A percentile compares a stretch with the other conserved stretches of the same genome.
These are phyloP conservation scores for Pichia eremophila DNA, from an alignment of 805 yeast species.

Conservation along the genomic window DNA sequence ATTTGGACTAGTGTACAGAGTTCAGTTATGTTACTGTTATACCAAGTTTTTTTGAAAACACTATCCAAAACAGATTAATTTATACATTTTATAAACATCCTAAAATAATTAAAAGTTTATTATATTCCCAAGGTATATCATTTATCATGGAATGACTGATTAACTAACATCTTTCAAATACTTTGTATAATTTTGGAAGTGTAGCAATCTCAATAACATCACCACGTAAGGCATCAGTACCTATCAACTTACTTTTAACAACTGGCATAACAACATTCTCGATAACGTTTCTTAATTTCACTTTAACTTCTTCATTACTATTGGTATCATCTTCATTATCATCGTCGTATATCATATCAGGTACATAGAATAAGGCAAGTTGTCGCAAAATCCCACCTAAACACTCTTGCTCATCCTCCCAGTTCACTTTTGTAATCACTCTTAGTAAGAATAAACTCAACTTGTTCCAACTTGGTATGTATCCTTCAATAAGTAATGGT, in stretches of 20 bases:
- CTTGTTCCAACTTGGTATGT: conserved; percentile 54
- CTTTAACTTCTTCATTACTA: conserved; percentile 14
- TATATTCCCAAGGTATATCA: too few relatives aligned
- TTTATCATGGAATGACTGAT: too few relatives aligned
- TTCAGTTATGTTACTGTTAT: conserved; percentile 82
- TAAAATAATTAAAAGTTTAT: too few relatives aligned
- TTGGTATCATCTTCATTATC: conserved; percentile 21
- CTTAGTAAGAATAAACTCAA: conserved; percentile 59
- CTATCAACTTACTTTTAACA: conserved; percentile 53
- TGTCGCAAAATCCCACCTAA: conserved; percentile 55
- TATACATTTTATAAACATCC: too few relatives aligned
- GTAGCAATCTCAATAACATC: conserved; percentile 81
- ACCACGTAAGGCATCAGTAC: conserved; percentile 40
- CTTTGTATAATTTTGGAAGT: conserved; percentile 81
- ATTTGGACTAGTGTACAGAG: conserved; percentile 96
- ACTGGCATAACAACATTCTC: conserved; percentile 60
- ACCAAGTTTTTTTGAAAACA: conserved; percentile 64
- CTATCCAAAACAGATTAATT: conserved; percentile 18
- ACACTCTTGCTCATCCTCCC: conserved; percentile 62
- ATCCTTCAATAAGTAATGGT: conserved; percentile 61
- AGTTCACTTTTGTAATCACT: conserved; percentile 50
- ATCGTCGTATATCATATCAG: conserved; percentile 17
- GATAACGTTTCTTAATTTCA: conserved; percentile 18
- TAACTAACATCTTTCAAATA: conserved; percentile 79
- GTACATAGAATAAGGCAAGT: conserved; percentile 56